Evolutionary conservation across 164 flowering plant genomes (phyloP), one percentile per base, ranked within the genome.

Genomic region (Houttuynia cordata): DNA sequence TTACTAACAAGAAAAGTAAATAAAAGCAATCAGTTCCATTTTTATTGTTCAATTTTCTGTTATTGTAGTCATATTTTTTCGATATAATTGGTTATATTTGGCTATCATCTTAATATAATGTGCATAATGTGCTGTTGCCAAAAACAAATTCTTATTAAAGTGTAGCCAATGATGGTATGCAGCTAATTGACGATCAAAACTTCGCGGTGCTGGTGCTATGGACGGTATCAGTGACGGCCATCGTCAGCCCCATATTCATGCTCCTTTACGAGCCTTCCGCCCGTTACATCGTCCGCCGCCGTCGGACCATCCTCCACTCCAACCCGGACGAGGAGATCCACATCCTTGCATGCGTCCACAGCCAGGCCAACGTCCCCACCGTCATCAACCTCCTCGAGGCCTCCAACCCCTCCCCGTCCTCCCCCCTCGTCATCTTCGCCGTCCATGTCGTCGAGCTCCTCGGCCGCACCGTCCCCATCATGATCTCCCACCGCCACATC

Each of bases 301-400:
- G 84, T 40, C 69, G 88, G 68, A 82, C 83, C 52, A 76, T 91
- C 25, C 88, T 88, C 47, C 88, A 86, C 67, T 65, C 62, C 0
- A 64, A 71, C 7, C 78, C 79, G 1, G 62, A 67, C 56, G 10
- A 78, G 0, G 77, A 80, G 41, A 66, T 91, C 17, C 67, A 66
- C 1, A 37, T 83, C 1, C 64, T 86, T 0, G 67, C 76, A 5
- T 79, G 86, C 49, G 49, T 45, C 9, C 49, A 45, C 49, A 17
- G 49, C 49, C 49, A 45, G 49, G 14, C 49, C 49, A 45, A 45
- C 49, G 49, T 45, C 17, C 49, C 49, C 49, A 45, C 49, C 49
- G 17, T 45, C 13, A 10, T 45, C 13, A 45, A 45, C 49, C 14
- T 45, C 0, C 49, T 45, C 13, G 49, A 45, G 49, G 7, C 49